Conservation (phyloP, 2,329 filamentous ascomycete genomes). For the Talaromyces albobiverticillius region DNA sequence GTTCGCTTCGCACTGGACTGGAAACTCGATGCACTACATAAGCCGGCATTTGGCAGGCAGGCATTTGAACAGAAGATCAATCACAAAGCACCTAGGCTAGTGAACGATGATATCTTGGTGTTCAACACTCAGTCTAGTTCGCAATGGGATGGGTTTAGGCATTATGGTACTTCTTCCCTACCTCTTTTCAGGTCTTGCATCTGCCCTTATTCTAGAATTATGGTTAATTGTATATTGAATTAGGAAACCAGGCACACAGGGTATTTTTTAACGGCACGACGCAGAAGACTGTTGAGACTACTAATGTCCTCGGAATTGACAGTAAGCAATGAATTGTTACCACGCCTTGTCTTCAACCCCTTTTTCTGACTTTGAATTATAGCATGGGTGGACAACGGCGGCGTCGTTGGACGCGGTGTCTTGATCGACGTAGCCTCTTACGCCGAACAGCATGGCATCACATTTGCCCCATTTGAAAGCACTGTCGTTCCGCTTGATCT, state of each 20-base stretch:
- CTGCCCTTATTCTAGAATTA: not conserved
- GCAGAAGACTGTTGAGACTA: conserved; percentile 36
- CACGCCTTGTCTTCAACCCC: not conserved
- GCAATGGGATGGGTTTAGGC: conserved; percentile 48
- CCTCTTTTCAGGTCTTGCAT: not conserved
- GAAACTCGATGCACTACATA: conserved; percentile 54
- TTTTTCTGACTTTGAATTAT: conserved; percentile 2
- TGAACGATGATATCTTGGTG: conserved; percentile 61
- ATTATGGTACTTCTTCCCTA: conserved; percentile 25
- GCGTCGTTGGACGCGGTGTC: conserved; percentile 48
- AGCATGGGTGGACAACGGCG: conserved; percentile 38
- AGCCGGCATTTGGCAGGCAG: conserved; percentile 56
- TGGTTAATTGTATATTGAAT: not conserved
- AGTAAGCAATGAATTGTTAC: conserved; percentile 17
- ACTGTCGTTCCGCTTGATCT: conserved; percentile 43
- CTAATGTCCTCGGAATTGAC: conserved; percentile 43
- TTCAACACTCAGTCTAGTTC: conserved; percentile 59
- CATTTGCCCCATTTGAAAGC: conserved; percentile 40
- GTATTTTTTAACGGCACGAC: conserved; percentile 43
- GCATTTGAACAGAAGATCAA: conserved; percentile 55
- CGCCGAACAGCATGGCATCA: conserved; percentile 37
- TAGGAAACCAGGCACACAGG: conserved; percentile 41
- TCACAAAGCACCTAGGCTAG: conserved; percentile 49
- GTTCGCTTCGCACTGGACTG: conserved; percentile 59
- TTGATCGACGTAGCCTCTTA: conserved; percentile 47